A percentile compares a stretch with the other conserved stretches of the same genome.
These are phyloP conservation scores for Calonectria honghensis DNA, from an alignment of 2,329 filamentous ascomycete genomes.

Conservation along the genomic window DNA sequence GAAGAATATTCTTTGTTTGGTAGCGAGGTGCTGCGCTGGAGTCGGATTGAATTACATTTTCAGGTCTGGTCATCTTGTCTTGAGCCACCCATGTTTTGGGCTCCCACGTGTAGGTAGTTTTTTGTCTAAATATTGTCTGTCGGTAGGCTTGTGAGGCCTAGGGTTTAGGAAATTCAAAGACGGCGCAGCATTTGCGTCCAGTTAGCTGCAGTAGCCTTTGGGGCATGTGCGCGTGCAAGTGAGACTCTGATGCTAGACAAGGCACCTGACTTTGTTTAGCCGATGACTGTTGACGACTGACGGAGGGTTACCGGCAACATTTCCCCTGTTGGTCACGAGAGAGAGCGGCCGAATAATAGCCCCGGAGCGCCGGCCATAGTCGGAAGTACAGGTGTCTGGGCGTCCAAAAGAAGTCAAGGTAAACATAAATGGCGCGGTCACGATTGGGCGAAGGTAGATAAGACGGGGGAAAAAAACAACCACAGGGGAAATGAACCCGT, in stretches of 20 bases:
- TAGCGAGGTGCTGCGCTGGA: slow-evolving; percentile 54
- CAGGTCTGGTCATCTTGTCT: slow-evolving; percentile 46
- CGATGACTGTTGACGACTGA: slow-evolving; percentile 24
- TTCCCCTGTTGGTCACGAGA: slow-evolving; percentile 20
- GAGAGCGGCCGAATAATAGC: slow-evolving; percentile 22
- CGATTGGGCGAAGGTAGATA: slow-evolving; percentile 9
- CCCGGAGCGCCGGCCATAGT: not conserved
- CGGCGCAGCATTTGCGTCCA: slow-evolving; percentile 23
- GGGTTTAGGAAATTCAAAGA: slow-evolving; percentile 42
- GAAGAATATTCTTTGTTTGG: slow-evolving; percentile 54
- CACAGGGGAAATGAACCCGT: slow-evolving; percentile 2
- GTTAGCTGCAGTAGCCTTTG: slow-evolving; percentile 13
- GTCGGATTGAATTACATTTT: slow-evolving; percentile 47
- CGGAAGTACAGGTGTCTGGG: slow-evolving; percentile 5
- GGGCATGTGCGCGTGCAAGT: slow-evolving; percentile 18
- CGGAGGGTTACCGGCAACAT: slow-evolving; percentile 28
- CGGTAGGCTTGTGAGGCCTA: slow-evolving; percentile 37
- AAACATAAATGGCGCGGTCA: not conserved
- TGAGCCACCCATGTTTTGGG: slow-evolving; percentile 41
- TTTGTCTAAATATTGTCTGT: slow-evolving; percentile 49
- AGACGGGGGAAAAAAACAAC: not conserved
- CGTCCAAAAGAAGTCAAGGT: not conserved
- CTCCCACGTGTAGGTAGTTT: slow-evolving; percentile 47
- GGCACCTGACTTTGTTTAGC: slow-evolving; percentile 39
- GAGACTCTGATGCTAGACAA: slow-evolving; percentile 12